Percentiles rank a stretch among this genome's conserved stretches.
Evolutionary conservation across 1,139 yeast genomes (phyloP).

Genomic region (Pneumocystis murina): DNA sequence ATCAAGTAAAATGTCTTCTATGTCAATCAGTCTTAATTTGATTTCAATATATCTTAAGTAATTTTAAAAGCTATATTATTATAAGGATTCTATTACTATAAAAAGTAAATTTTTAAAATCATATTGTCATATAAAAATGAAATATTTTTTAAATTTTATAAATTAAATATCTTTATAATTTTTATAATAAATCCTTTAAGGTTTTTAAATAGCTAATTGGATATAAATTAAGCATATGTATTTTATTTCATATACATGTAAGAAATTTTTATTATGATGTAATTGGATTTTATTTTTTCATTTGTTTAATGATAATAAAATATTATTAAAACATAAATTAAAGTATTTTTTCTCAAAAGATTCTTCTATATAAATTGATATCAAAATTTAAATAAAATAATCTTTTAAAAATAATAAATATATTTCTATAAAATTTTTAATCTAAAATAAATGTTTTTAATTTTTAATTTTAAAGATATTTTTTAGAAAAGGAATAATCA

Average conservation of each 20-base stretch:
- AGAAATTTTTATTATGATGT: too few relatives aligned
- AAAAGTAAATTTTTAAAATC: neutral
- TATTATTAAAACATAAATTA: neutral
- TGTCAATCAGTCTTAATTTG: neutral
- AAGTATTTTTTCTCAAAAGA: too few relatives aligned
- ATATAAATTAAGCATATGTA: too few relatives aligned
- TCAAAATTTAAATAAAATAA: neutral
- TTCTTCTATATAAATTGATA: neutral
- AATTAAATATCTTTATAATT: too few relatives aligned
- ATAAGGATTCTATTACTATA: neutral
- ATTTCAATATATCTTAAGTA: neutral
- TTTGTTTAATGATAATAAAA: neutral
- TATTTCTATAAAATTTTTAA: neutral
- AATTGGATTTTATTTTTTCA: neutral
- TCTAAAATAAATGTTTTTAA: neutral
- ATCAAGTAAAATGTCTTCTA: neutral
- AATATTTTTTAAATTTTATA: too few relatives aligned
- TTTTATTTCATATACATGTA: too few relatives aligned
- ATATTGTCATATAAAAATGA: neutral
- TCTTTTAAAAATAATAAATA: too few relatives aligned
- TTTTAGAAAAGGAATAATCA: neutral
- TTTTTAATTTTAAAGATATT: neutral
- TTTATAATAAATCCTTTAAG: too few relatives aligned
- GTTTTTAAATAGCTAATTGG: too few relatives aligned
- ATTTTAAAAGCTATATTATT: neutral